Evolutionary conservation across 495 filamentous ascomycete species (phyloP).

Genomic region (Daldinia decipiens): DNA sequence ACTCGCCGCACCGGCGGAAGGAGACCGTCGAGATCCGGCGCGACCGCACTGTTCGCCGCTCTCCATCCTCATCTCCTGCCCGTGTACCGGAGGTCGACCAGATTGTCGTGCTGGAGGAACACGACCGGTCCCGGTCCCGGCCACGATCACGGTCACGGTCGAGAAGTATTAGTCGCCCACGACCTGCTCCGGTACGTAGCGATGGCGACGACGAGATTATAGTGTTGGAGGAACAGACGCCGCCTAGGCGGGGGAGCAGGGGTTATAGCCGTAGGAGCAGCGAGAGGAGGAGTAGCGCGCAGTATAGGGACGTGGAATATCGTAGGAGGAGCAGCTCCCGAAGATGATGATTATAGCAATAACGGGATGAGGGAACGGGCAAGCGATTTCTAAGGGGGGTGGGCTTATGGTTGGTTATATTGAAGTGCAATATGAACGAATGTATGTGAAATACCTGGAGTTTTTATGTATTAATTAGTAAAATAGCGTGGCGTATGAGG

Average conservation of each 20-base stretch:
- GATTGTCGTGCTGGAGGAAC: slow-evolving; percentile 54
- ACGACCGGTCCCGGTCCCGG: slow-evolving; percentile 11
- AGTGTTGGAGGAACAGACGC: slow-evolving; percentile 58
- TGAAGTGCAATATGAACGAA: slow-evolving; percentile 4
- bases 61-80: slow-evolving; percentile 30
- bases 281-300: slow-evolving; percentile 47
- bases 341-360: slow-evolving; percentile 23
- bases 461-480: slow-evolving; percentile 3
- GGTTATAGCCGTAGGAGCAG: slow-evolving; percentile 47
- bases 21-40: slow-evolving; percentile 55
- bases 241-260: slow-evolving; percentile 47
- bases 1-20: slow-evolving; percentile 27
- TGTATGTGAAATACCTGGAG: slow-evolving; percentile 10
- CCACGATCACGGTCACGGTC: background rate
- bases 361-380: background rate
- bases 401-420: slow-evolving; percentile 6
- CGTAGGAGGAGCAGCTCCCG: slow-evolving; percentile 47
- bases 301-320: slow-evolving; percentile 50
- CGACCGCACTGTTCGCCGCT: slow-evolving; percentile 43
- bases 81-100: slow-evolving; percentile 41
- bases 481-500: slow-evolving; percentile 25
- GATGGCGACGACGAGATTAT: slow-evolving; percentile 55
- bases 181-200: slow-evolving; percentile 10
- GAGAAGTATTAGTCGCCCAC: slow-evolving; percentile 37
- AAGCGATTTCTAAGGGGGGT: background rate